phyloP scores from a whole-genome alignment of 352 stramenopile species.

The Globisporangium viniferum region DNA sequence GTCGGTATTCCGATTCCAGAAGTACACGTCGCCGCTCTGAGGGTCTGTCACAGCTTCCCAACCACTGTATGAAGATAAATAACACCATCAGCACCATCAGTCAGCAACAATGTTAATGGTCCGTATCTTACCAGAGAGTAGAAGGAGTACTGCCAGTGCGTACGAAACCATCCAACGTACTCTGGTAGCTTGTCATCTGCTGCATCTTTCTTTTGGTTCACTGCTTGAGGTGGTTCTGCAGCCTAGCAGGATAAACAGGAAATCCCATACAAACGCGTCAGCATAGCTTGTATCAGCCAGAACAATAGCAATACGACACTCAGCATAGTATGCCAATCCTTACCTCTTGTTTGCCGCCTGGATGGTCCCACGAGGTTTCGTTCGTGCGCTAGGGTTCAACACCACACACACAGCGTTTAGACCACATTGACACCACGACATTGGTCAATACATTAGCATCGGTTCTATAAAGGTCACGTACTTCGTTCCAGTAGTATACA shows the following conservation, averaged over 20 bases:
- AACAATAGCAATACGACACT: background rate
- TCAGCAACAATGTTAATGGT: background rate
- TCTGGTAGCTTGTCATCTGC: background rate
- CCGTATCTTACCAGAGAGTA: too few relatives aligned
- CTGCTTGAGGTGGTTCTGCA: background rate
- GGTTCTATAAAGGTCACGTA: conserved; percentile 11
- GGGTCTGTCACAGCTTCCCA: conserved; percentile 67
- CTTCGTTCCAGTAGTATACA: conserved; percentile 82
- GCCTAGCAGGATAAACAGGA: background rate
- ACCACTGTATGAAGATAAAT: conserved; percentile 27
- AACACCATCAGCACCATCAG: too few relatives aligned
- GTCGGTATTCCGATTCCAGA: conserved; percentile 73
- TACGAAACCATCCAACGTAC: background rate
- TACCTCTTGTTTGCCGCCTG: conserved; percentile 17
- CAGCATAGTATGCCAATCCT: background rate
- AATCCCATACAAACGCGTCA: background rate
- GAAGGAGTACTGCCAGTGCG: too few relatives aligned
- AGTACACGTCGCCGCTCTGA: conserved; percentile 55
- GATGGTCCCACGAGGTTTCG: conserved; percentile 72
- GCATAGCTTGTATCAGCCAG: background rate
- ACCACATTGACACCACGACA: background rate
- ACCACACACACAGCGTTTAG: conserved; percentile 6
- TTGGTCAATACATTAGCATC: background rate
- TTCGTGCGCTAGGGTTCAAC: conserved; percentile 48
- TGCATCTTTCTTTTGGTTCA: background rate